phyloP scores from a whole-genome alignment of 1,284 basidiomycete genomes.

The Tetrapyrgos nigripes region DNA sequence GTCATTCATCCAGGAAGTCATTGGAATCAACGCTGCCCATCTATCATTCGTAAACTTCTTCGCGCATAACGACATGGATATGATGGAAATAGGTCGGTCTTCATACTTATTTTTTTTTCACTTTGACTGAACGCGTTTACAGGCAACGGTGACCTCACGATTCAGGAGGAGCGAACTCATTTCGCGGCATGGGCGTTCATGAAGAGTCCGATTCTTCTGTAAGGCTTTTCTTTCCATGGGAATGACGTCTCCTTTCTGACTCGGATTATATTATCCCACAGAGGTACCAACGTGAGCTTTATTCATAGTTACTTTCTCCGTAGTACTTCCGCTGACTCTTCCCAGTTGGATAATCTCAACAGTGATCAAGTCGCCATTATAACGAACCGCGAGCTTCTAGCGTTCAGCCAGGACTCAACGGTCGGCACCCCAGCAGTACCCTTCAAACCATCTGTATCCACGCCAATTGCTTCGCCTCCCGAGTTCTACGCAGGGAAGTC shows the following conservation, averaged over 20 bases:
- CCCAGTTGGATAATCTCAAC: slow-evolving; percentile 48
- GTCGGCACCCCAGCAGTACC: slow-evolving; percentile 54
- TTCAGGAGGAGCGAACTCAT: slow-evolving; percentile 59
- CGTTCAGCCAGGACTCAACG: slow-evolving; percentile 57
- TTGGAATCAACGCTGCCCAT: slow-evolving; percentile 49
- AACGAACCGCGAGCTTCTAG: slow-evolving; percentile 57
- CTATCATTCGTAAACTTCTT: slow-evolving; percentile 51
- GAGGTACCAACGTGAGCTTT: slow-evolving; percentile 54
- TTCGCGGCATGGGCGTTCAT: slow-evolving; percentile 63
- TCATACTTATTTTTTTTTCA: background rate
- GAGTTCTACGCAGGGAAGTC: slow-evolving; percentile 59
- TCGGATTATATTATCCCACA: slow-evolving; percentile 11
- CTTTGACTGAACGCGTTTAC: background rate
- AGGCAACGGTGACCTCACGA: slow-evolving; percentile 54
- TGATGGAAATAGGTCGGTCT: slow-evolving; percentile 61
- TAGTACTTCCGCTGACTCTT: background rate
- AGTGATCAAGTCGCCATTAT: slow-evolving; percentile 51
- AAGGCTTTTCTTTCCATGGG: slow-evolving; percentile 14
- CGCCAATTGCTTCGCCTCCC: slow-evolving; percentile 49
- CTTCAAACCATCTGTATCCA: slow-evolving; percentile 46
- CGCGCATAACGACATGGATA: slow-evolving; percentile 65
- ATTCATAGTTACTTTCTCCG: background rate
- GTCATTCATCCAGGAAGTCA: slow-evolving; percentile 53
- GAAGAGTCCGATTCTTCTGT: slow-evolving; percentile 62
- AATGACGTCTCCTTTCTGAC: slow-evolving; percentile 1